Base-by-base conservation (phyloP, 2,329 filamentous ascomycete species). In the Trichoderma brevicompactum region DNA sequence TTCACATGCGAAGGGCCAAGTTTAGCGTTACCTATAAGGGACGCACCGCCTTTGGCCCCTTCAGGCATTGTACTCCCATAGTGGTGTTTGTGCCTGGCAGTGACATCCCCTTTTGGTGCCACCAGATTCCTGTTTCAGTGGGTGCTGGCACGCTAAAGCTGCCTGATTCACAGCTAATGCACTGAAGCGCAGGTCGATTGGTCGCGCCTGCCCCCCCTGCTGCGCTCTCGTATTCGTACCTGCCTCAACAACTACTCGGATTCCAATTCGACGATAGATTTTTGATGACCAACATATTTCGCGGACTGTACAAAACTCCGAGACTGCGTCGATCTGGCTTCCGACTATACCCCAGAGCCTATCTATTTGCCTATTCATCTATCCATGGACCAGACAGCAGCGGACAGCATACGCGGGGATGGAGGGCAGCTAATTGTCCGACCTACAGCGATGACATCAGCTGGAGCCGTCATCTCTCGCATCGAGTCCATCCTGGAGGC, bases 401-500 rank as follows among this genome's bases (percentile, higher is more conserved):
- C 7, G 8, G 13, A 17, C 36, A 41, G 40, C 17, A 44, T 8
- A 23, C 9, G 2, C 19, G 52, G 48, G 12, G 43, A 55, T n/a
- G 52, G 53, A 41, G 34, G 46, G n/a, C 46, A 17, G 55, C 36
- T 34, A 54, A 50, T 63, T 6, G 38, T 44, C 23, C 65, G 40
- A 32, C 41, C 61, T 15, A 34, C 36, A 2, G 48, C 34, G 5
- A 43, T 36, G 8, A 49, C 71, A 15, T 48, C 49, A 13, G 49
- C 71, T 12, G 76, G 74, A 9, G 65, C 63, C 1, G 69, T 77
- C 7, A 69, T 79, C 32, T 66, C 74, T 52, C 72, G 74, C 49
- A 79, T 81, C n/a, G 79, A 80, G 59, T 67, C 68, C 44, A 69
- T 78, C 17, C 60, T 80, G 13, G 74, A 74, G 58, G 65, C 66